phyloP scores from a whole-genome alignment of 1,284 basidiomycete species.

The Heterobasidion annosum region DNA sequence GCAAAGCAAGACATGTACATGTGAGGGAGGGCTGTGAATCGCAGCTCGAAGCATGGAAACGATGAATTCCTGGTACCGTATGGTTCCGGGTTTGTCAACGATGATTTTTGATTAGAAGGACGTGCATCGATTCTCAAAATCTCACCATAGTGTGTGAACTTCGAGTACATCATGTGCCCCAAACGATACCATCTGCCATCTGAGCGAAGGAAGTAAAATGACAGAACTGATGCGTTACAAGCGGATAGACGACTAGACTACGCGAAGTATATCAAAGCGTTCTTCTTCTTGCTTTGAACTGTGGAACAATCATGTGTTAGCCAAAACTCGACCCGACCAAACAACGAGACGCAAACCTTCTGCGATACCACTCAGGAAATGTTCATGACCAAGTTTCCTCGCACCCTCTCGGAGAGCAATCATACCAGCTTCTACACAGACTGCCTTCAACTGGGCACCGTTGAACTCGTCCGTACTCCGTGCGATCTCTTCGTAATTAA shows the following conservation, averaged over 20 bases:
- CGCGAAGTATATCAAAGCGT: constrained; percentile 86
- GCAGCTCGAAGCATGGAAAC: background rate
- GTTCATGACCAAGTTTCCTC: constrained; percentile 83
- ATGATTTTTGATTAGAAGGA: too few species aligned
- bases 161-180: too few species aligned
- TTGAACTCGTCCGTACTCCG: constrained; percentile 76
- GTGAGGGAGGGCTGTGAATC: background rate
- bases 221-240: too few species aligned
- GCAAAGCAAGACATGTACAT: background rate
- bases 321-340: constrained; percentile 4
- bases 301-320: constrained; percentile 13
- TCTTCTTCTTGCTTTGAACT: constrained; percentile 98
- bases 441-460: constrained; percentile 75
- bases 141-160: too few species aligned
- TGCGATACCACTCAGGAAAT: constrained; percentile 88
- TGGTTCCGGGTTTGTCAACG: too few species aligned
- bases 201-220: too few species aligned
- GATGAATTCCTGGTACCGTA: background rate
- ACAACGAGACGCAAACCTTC: constrained; percentile 50
- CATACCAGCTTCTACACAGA: constrained; percentile 98
- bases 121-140: too few species aligned
- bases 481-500: constrained; percentile 74
- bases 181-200: too few species aligned
- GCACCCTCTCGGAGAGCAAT: constrained; percentile 93
- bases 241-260: constrained; percentile 25